These are phyloP conservation scores for Periconia sp. DNA, from an alignment of 2,329 filamentous ascomycete genomes.

Conservation along the genomic window DNA sequence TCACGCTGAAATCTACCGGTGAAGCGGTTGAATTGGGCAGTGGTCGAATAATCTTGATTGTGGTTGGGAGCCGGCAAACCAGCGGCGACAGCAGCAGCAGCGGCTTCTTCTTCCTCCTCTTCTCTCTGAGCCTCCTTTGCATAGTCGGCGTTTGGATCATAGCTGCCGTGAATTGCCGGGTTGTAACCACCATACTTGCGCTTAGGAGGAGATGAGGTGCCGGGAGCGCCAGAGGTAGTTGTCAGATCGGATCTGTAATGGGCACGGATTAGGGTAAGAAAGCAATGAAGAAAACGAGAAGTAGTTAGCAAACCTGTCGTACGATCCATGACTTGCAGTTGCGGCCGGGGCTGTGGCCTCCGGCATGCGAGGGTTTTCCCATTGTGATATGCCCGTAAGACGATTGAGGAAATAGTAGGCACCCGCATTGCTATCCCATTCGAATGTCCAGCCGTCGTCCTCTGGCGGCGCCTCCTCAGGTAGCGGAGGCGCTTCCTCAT, in stretches of 20 bases:
- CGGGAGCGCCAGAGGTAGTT: constrained; percentile 38
- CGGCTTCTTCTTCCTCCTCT: constrained; percentile 40
- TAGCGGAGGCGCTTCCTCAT: constrained; percentile 43
- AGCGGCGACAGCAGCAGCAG: constrained; percentile 28
- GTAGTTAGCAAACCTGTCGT: constrained; percentile 46
- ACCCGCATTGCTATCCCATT: constrained; percentile 73
- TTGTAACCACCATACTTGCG: constrained; percentile 78
- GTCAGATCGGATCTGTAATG: constrained; percentile 35
- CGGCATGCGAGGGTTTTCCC: constrained; percentile 83
- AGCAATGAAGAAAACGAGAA: constrained; percentile 27
- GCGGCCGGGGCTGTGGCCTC: constrained; percentile 44
- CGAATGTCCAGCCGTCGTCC: constrained; percentile 78
- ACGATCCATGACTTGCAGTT: constrained; percentile 31
- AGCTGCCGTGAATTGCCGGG: constrained; percentile 93
- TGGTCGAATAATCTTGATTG: constrained; percentile 67
- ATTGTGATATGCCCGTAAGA: constrained; percentile 74
- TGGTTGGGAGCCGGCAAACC: constrained; percentile 25
- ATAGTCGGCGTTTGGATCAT: constrained; percentile 95
- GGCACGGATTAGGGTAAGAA: constrained; percentile 40
- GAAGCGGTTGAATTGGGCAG: constrained; percentile 87
- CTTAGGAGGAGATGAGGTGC: constrained; percentile 40
- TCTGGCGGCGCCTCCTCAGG: constrained; percentile 59
- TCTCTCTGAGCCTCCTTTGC: constrained; percentile 60
- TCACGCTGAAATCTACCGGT: constrained; percentile 81
- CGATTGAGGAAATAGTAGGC: constrained; percentile 87